Evolutionary conservation across 228 moss, liverwort and hornwort species (phyloP).

Genomic region (Sphagnum fallax): DNA sequence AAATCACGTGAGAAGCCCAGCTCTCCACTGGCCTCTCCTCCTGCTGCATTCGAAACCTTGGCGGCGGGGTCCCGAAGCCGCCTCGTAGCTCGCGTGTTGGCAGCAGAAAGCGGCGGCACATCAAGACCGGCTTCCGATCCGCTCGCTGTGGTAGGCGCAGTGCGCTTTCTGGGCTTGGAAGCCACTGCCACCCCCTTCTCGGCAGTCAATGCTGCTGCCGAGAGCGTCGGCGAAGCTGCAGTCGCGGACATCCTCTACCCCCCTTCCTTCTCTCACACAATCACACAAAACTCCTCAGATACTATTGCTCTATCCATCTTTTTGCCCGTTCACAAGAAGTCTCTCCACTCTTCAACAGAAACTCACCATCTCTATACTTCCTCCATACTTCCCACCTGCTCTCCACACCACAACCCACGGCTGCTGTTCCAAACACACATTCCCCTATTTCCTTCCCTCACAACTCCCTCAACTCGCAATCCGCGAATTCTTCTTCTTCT

Average conservation of each 20-base stretch:
- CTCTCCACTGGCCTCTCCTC: slow-evolving; percentile 47
- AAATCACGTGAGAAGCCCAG: slow-evolving; percentile 53
- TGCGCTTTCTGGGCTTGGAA: slow-evolving; percentile 41
- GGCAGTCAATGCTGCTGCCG: slow-evolving; percentile 34
- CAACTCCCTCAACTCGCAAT: no score
- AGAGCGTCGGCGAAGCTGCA: slow-evolving; percentile 54
- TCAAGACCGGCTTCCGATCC: slow-evolving; percentile 26
- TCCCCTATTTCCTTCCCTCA: no score
- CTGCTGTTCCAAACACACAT: no score
- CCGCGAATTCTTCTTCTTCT: no score
- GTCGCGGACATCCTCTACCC: slow-evolving; percentile 35
- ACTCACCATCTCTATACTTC: no score
- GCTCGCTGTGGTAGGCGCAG: slow-evolving; percentile 27
- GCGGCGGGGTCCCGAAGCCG: slow-evolving; percentile 37
- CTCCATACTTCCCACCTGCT: no score
- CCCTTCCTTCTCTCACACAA: background rate
- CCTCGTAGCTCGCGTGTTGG: slow-evolving; percentile 26
- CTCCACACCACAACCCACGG: no score
- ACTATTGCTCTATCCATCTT: background rate
- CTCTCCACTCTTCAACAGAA: background rate
- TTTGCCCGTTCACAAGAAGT: background rate
- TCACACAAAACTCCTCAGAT: background rate
- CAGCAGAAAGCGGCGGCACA: slow-evolving; percentile 18
- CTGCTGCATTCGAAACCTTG: slow-evolving; percentile 7
- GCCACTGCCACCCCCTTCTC: slow-evolving; percentile 35